Evolutionary conservation across 2,329 filamentous ascomycete genomes (phyloP), one percentile per base, ranked within the genome.

Genomic region (Penicillium expansum): DNA sequence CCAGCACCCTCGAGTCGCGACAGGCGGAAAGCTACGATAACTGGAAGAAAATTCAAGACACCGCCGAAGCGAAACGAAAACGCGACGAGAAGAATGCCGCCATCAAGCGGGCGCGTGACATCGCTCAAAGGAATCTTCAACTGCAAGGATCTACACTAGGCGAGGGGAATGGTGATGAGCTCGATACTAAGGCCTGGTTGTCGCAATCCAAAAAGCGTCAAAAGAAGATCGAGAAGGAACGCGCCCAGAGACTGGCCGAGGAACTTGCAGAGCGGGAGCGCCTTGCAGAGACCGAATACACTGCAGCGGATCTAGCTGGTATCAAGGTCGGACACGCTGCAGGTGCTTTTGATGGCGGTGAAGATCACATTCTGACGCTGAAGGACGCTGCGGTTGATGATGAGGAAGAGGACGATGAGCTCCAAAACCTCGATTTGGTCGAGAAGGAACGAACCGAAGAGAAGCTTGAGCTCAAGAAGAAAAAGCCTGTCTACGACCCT

Each of bases 291-390:
- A 85, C 86, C 3, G 86, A 93, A 67, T 96, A 97, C 73, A 92
- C 90, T 0, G 85, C 91, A 4, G 88, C 89, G 59, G 92, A 97
- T 70, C 80, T 97, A 48, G 89, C 91, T 0, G 94, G 93, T 37
- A 87, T 99, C 66, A 94, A 91, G 71, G 93, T 99, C 51, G 92
- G 87, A 5, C 94, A 99, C 72, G 91, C 96, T 71, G 76, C 92
- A 57, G 85, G 84, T 5, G 84, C 90, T 22, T 93, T 99, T 61
- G 86, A 90, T 24, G 91, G 91, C 51, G 80, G 69, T 2, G 87
- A 90, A 57, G 92, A 96, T 57, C 92, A 97, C 70, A 86, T 99
- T 32, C 80, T 99, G 52, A 97, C 93, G 0, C 82, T 99, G n/a
- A 97, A 96, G 70, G 94, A 99, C 75, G 85, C 89, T 1, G 91